phyloP scores from a whole-genome alignment of 202 grass and related monocot genomes.

The Bolboschoenoplectus hybrid region DNA sequence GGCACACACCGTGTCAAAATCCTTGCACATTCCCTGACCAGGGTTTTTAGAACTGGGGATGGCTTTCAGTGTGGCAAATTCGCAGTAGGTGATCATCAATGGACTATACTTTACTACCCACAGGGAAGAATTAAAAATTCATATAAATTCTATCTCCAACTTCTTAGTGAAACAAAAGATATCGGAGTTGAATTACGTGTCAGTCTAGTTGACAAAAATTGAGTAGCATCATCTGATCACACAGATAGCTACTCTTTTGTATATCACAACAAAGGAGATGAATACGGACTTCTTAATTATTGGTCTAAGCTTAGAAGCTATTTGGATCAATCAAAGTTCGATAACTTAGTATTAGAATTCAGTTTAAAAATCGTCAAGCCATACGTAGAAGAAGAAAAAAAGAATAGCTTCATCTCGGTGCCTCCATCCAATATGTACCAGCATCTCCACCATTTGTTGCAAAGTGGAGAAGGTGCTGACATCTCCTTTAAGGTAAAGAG shows the following conservation, averaged over 20 bases:
- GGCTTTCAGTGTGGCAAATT: background rate
- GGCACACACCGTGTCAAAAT: background rate
- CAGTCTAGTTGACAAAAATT: background rate
- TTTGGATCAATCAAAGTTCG: background rate
- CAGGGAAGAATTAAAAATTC: background rate
- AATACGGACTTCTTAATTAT: background rate
- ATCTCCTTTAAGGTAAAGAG: slow-evolving; percentile 27
- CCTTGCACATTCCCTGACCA: background rate
- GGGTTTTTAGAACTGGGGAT: too few species aligned
- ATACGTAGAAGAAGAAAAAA: background rate
- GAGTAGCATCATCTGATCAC: background rate
- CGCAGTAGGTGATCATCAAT: background rate
- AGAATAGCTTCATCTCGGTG: background rate
- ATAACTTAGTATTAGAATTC: background rate
- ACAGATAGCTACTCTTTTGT: background rate
- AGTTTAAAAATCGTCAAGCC: background rate
- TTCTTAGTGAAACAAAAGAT: background rate
- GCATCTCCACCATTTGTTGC: slow-evolving; percentile 26
- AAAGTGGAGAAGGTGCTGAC: slow-evolving; percentile 17
- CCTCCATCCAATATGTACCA: background rate
- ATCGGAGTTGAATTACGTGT: background rate
- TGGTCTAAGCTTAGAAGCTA: too few species aligned
- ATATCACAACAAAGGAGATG: background rate
- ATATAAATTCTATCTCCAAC: background rate
- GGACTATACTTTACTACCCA: background rate